phyloP scores from a whole-genome alignment of 306 rosid genomes.

The Abrus pulchellus region DNA sequence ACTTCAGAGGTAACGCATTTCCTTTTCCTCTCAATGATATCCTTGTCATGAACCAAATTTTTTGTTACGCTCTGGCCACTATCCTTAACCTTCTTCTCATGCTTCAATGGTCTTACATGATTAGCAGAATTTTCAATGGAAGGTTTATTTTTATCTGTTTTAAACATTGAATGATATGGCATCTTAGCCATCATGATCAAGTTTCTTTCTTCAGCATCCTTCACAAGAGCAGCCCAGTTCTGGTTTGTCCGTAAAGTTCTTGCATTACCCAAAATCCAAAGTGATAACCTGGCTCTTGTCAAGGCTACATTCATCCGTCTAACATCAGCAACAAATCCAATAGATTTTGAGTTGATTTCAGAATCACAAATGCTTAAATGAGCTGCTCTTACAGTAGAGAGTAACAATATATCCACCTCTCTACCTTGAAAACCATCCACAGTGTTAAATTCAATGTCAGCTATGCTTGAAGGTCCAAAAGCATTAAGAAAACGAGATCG shows the following conservation, averaged over 20 bases:
- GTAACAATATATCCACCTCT: constrained; percentile 91
- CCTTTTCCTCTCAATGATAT: constrained; percentile 54
- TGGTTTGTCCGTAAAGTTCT: constrained; percentile 82
- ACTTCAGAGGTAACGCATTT: constrained; percentile 48
- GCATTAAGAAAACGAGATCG: constrained; percentile 79
- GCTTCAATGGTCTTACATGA: constrained; percentile 48
- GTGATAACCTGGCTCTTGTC: constrained; percentile 91
- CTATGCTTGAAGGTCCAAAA: constrained; percentile 76
- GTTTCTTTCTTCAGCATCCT: constrained; percentile 86
- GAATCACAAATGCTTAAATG: constrained; percentile 53
- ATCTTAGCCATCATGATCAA: constrained; percentile 59
- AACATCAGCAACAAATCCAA: constrained; percentile 97
- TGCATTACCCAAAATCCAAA: constrained; percentile 93
- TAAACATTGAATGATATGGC: constrained; percentile 74
- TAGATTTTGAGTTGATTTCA: constrained; percentile 64
- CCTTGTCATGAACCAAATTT: constrained; percentile 45
- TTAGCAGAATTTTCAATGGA: constrained; percentile 51
- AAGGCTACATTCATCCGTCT: constrained; percentile 99
- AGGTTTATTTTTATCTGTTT: constrained; percentile 51
- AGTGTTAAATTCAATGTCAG: constrained; percentile 82
- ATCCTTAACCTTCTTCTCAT: constrained; percentile 54
- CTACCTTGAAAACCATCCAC: constrained; percentile 99
- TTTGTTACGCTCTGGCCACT: constrained; percentile 44
- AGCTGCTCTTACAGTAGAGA: constrained; percentile 95
- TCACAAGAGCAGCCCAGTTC: constrained; percentile 89